phyloP scores from a whole-genome alignment of 2,329 filamentous ascomycete genomes.

The Fusarium subtropicale region DNA sequence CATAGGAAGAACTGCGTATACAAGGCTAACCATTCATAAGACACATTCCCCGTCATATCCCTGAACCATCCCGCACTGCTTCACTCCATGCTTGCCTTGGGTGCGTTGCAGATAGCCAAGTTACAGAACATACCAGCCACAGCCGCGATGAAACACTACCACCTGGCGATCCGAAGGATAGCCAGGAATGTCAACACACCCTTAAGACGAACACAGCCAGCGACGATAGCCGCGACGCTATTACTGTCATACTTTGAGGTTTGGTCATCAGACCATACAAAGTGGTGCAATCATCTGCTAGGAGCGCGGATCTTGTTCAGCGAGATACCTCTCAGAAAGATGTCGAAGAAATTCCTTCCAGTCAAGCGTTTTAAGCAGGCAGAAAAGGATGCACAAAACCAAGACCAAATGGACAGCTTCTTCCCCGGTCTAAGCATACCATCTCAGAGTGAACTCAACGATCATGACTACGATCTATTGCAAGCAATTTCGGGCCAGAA shows the following conservation, averaged over 20 bases:
- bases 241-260: conserved; percentile 93
- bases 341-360: conserved; percentile 77
- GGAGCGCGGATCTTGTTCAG: conserved; percentile 84
- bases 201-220: conserved; percentile 75
- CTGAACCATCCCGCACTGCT: conserved; percentile 87
- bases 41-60: conserved; percentile 85
- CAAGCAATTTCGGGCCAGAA: conserved; percentile 55
- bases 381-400: conserved; percentile 51
- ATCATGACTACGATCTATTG: conserved; percentile 58
- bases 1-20: background rate
- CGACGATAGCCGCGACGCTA: conserved; percentile 88
- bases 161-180: conserved; percentile 82
- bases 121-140: conserved; percentile 79
- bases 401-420: conserved; percentile 50
- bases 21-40: conserved; percentile 52
- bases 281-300: conserved; percentile 93
- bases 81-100: conserved; percentile 89
- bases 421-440: conserved; percentile 42
- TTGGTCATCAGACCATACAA: conserved; percentile 91
- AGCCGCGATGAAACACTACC: conserved; percentile 91
- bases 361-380: conserved; percentile 62
- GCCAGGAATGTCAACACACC: conserved; percentile 79
- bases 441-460: conserved; percentile 47
- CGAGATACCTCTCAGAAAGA: conserved; percentile 81
- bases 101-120: conserved; percentile 88